These are phyloP conservation scores for Chytridium lagenaria DNA, from an alignment of 371 early-diverging fungal species.

Conservation along the genomic window DNA sequence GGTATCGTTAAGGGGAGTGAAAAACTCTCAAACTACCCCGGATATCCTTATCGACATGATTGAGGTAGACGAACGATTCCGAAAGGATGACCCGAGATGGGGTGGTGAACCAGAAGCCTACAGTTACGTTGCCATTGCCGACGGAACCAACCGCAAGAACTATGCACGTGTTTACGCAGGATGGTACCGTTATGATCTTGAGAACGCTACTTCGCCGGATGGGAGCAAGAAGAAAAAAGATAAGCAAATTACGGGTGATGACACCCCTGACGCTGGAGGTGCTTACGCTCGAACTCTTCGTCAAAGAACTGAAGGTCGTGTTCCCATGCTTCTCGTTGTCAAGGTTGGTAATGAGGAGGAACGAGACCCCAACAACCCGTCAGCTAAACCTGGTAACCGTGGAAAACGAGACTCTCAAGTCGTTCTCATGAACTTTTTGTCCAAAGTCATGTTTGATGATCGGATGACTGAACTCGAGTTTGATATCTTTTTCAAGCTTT, in stretches of 20 bases:
- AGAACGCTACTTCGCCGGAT: neutral
- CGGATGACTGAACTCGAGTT: constrained; percentile 94
- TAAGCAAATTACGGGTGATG: constrained; percentile 18
- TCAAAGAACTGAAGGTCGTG: constrained; percentile 78
- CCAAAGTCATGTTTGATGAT: constrained; percentile 91
- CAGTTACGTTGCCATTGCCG: constrained; percentile 94
- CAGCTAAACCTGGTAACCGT: constrained; percentile 86
- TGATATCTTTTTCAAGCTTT: constrained; percentile 92
- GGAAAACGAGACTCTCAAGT: constrained; percentile 99
- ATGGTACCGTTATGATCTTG: constrained; percentile 56
- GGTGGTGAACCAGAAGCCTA: constrained; percentile 71
- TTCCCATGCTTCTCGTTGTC: constrained; percentile 91
- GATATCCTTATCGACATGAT: constrained; percentile 56
- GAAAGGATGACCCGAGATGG: constrained; percentile 45
- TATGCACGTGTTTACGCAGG: constrained; percentile 96
- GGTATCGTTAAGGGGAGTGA: constrained; percentile 58
- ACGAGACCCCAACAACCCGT: constrained; percentile 66
- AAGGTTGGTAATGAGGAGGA: constrained; percentile 82
- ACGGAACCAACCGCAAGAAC: constrained; percentile 92
- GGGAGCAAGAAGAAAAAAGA: constrained; percentile 13
- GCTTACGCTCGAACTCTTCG: constrained; percentile 34
- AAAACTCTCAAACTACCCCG: constrained; percentile 45
- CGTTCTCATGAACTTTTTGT: constrained; percentile 95
- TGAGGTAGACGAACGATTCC: constrained; percentile 68
- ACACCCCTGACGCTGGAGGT: constrained; percentile 26